phyloP scores from a whole-genome alignment of 805 yeast genomes.

The Kazachstania taianensis region DNA sequence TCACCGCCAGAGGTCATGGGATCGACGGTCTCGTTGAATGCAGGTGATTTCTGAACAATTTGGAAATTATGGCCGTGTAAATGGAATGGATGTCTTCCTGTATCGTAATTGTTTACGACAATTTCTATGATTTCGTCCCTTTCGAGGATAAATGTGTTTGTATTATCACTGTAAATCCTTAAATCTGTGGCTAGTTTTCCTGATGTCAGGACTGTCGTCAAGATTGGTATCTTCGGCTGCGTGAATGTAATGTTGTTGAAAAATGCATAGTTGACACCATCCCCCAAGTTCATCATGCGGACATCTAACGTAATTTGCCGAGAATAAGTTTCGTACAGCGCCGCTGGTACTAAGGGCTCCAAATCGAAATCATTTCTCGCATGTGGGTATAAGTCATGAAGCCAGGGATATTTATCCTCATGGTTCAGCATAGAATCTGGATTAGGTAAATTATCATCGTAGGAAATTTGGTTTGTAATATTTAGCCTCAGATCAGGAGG shows the following conservation, averaged over 20 bases:
- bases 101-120: constrained; percentile 69
- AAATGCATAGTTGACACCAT: constrained; percentile 70
- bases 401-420: constrained; percentile 1
- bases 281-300: constrained; percentile 57
- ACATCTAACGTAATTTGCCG: constrained; percentile 48
- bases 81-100: constrained; percentile 73
- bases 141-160: constrained; percentile 52
- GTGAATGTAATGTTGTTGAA: constrained; percentile 58
- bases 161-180: constrained; percentile 64
- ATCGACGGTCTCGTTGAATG: constrained; percentile 30
- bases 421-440: constrained; percentile 15
- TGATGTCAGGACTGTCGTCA: constrained; percentile 51
- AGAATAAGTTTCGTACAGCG: constrained; percentile 51
- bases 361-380: constrained; percentile 32
- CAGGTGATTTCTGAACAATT: constrained; percentile 43
- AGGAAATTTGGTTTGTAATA: constrained; percentile 46
- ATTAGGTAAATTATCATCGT: constrained; percentile 30
- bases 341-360: constrained; percentile 32
- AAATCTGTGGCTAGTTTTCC: constrained; percentile 48
- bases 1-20: constrained; percentile 11
- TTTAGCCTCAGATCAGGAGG: constrained; percentile 49
- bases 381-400: constrained; percentile 8
- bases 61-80: constrained; percentile 69
- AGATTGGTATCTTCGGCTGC: constrained; percentile 61
- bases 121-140: constrained; percentile 60